These are phyloP conservation scores for Populus nigra DNA, from an alignment of 345 rosid genomes.

Conservation along the genomic window DNA sequence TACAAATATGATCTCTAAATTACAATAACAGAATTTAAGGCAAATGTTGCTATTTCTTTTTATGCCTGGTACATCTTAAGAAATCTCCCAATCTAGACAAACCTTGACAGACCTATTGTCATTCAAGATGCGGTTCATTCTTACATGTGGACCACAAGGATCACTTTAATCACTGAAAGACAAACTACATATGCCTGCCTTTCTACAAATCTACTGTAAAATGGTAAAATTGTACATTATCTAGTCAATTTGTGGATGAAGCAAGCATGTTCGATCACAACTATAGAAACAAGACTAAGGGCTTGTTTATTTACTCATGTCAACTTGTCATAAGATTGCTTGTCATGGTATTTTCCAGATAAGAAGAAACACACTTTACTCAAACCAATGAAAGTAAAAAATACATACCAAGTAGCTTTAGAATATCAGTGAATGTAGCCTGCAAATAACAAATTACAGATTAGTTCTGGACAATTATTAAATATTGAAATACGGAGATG, in stretches of 20 bases:
- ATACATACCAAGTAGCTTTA: constrained; percentile 71
- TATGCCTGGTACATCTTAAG: background rate
- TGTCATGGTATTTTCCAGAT: background rate
- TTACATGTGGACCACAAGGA: background rate
- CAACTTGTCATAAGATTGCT: background rate
- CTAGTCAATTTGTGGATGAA: background rate
- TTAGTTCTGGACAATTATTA: background rate
- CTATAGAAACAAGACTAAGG: background rate
- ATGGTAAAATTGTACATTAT: background rate
- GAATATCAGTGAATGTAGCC: constrained; percentile 94
- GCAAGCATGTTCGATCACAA: background rate
- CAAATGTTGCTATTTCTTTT: background rate
- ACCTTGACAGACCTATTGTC: background rate
- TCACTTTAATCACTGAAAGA: background rate
- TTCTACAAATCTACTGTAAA: no score
- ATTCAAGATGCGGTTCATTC: background rate
- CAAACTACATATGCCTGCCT: background rate
- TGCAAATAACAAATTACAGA: constrained; percentile 42
- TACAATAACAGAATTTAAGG: no score
- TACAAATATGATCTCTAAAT: background rate
- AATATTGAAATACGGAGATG: background rate
- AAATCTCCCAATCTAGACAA: background rate
- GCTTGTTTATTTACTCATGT: background rate
- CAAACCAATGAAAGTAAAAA: constrained; percentile 6
- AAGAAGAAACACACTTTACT: background rate